These are phyloP conservation scores for Nannochloropsis gaditana DNA, from an alignment of 108 stramenopile species.

Conservation along the genomic window DNA sequence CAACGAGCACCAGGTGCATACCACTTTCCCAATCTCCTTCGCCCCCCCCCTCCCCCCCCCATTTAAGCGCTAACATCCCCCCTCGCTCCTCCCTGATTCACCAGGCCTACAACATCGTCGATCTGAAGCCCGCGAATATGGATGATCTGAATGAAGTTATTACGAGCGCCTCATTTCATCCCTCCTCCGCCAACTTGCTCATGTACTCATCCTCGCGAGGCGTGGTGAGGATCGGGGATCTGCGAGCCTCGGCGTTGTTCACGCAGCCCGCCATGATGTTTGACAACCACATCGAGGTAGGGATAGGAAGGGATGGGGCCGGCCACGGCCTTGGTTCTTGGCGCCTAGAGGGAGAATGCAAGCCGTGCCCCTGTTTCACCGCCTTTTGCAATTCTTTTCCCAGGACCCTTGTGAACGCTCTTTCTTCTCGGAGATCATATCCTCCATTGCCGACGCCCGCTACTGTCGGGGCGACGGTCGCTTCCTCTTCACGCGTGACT, in stretches of 20 bases:
- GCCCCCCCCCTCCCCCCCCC: not conserved
- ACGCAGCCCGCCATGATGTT: not conserved
- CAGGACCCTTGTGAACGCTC: conserved; percentile 48
- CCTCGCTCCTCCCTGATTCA: not conserved
- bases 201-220: conserved; percentile 57
- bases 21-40: not conserved
- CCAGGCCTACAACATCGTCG: conserved; percentile 54
- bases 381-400: conserved; percentile 38
- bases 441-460: conserved; percentile 57
- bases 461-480: conserved; percentile 54
- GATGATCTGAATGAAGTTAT: conserved; percentile 68
- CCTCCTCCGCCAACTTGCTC: conserved; percentile 55
- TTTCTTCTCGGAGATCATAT: conserved; percentile 62
- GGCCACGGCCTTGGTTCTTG: not conserved
- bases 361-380: not conserved
- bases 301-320: not conserved
- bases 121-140: conserved; percentile 65
- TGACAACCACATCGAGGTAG: not conserved
- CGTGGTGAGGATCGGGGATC: conserved; percentile 40
- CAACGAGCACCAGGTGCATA: conserved; percentile 23
- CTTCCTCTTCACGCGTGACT: conserved; percentile 60
- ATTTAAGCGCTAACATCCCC: not conserved
- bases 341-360: not conserved
- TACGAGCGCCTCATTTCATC: conserved; percentile 62
- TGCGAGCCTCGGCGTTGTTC: conserved; percentile 32